Conservation (phyloP, 2,329 filamentous ascomycete species). For the Xylariales sp. region DNA sequence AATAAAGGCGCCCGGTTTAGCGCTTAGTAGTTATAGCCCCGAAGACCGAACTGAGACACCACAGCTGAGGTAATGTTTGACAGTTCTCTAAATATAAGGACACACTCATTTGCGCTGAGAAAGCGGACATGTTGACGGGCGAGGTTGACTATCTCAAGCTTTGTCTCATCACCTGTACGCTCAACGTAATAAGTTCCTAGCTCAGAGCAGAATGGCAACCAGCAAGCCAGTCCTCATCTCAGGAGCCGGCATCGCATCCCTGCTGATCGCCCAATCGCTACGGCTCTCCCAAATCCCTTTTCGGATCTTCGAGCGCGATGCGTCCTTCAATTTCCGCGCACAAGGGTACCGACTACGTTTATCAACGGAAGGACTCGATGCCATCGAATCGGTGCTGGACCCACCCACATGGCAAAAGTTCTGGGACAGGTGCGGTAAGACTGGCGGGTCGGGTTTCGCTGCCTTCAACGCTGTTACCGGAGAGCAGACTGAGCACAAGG, state of each 20-base stretch:
- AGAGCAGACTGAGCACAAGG: conserved; percentile 28
- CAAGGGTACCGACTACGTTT: conserved; percentile 60
- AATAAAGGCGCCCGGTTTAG: too few relatives aligned
- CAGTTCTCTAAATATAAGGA: too few relatives aligned
- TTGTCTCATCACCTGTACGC: too few relatives aligned
- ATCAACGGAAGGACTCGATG: conserved; percentile 51
- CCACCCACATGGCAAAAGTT: conserved; percentile 45
- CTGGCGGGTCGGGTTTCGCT: conserved; percentile 48
- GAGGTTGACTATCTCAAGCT: too few relatives aligned
- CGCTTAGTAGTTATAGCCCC: too few relatives aligned
- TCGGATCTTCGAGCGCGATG: conserved; percentile 52
- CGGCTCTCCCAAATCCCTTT: conserved; percentile 41
- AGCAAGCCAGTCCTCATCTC: conserved; percentile 35
- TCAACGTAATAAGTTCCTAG: too few relatives aligned
- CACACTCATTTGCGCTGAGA: too few relatives aligned
- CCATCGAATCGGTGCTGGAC: conserved; percentile 54
- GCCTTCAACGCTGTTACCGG: conserved; percentile 50
- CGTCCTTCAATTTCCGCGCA: conserved; percentile 46
- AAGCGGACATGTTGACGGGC: too few relatives aligned
- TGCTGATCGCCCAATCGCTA: conserved; percentile 40
- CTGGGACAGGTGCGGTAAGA: conserved; percentile 56
- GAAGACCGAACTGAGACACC: too few relatives aligned
- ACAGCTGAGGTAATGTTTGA: too few relatives aligned
- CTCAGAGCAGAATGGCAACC: too few relatives aligned
- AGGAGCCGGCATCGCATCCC: conserved; percentile 38